Conservation (phyloP, 2,329 filamentous ascomycete genomes). For the Kalaharituber pfeilii region DNA sequence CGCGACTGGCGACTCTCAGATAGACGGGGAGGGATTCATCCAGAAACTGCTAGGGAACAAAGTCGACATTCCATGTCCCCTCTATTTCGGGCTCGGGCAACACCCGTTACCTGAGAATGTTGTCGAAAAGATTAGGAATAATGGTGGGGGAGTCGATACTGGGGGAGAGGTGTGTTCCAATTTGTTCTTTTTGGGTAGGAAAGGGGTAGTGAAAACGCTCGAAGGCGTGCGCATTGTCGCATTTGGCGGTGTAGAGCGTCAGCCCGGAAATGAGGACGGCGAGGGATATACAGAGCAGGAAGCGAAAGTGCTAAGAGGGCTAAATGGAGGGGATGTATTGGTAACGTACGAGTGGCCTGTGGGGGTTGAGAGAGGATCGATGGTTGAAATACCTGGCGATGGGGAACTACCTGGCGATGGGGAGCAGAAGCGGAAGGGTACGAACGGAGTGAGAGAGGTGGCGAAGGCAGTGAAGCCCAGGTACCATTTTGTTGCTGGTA, state of each 20-base stretch:
- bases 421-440: constrained; percentile 29
- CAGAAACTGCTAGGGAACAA: constrained; percentile 40
- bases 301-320: constrained; percentile 55
- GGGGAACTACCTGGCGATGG: constrained; percentile 31
- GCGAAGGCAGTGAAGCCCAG: constrained; percentile 67
- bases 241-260: constrained; percentile 56
- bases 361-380: constrained; percentile 51
- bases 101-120: constrained; percentile 48
- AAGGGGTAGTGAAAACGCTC: constrained; percentile 71
- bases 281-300: constrained; percentile 63
- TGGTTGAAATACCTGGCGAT: constrained; percentile 39
- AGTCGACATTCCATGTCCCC: constrained; percentile 41
- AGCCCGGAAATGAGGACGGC: constrained; percentile 44
- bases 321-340: constrained; percentile 67
- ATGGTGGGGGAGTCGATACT: no score
- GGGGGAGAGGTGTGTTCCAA: constrained; percentile 83
- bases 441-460: constrained; percentile 54
- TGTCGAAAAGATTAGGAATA: constrained; percentile 54
- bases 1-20: constrained; percentile 23
- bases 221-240: constrained; percentile 79
- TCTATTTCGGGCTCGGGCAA: constrained; percentile 41
- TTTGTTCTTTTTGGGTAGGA: constrained; percentile 73
- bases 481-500: constrained; percentile 58
- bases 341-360: constrained; percentile 76
- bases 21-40: constrained; percentile 41